Evolutionary conservation across 805 yeast species (phyloP).

Genomic region (Saccharomycopsis sp.): DNA sequence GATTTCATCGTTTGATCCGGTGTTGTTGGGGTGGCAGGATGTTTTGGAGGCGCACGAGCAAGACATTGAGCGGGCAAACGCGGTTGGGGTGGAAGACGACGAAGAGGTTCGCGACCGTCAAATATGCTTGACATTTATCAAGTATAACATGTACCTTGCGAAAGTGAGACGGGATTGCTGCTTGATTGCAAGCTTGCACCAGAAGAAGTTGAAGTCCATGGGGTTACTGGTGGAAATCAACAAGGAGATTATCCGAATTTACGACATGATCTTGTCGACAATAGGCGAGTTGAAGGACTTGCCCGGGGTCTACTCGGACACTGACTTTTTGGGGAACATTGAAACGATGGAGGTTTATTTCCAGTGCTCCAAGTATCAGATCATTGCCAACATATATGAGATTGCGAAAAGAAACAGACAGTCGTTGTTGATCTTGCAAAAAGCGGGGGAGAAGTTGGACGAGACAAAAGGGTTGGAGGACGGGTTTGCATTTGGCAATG

Average conservation of each 20-base stretch:
- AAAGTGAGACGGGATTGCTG: slow-evolving; percentile 65
- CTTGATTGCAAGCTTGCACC: slow-evolving; percentile 32
- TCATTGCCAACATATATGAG: slow-evolving; percentile 39
- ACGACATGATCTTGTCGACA: slow-evolving; percentile 43
- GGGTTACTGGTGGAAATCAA: slow-evolving; percentile 20
- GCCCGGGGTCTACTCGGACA: slow-evolving; percentile 90
- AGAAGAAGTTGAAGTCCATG: slow-evolving; percentile 16
- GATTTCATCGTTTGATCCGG: slow-evolving; percentile 44
- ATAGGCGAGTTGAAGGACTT: slow-evolving; percentile 58
- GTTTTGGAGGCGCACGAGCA: slow-evolving; percentile 51
- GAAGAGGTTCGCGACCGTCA: slow-evolving; percentile 62
- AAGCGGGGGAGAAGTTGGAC: slow-evolving; percentile 21
- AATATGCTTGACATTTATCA: slow-evolving; percentile 65
- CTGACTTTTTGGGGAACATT: slow-evolving; percentile 49
- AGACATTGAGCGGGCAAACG: slow-evolving; percentile 39
- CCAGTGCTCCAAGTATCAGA: slow-evolving; percentile 33
- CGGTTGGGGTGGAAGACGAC: slow-evolving; percentile 36
- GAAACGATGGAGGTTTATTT: slow-evolving; percentile 41
- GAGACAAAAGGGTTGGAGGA: background rate
- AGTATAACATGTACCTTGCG: slow-evolving; percentile 54
- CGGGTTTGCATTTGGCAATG: background rate
- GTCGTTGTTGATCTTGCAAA: slow-evolving; percentile 32
- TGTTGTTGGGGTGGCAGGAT: slow-evolving; percentile 60
- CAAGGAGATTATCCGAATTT: slow-evolving; percentile 39
- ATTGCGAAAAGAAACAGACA: slow-evolving; percentile 34